Percentiles rank a stretch among this genome's conserved stretches.
Evolutionary conservation across 352 stramenopile species (phyloP).

Genomic region (Halophytophthora batemanensis): DNA sequence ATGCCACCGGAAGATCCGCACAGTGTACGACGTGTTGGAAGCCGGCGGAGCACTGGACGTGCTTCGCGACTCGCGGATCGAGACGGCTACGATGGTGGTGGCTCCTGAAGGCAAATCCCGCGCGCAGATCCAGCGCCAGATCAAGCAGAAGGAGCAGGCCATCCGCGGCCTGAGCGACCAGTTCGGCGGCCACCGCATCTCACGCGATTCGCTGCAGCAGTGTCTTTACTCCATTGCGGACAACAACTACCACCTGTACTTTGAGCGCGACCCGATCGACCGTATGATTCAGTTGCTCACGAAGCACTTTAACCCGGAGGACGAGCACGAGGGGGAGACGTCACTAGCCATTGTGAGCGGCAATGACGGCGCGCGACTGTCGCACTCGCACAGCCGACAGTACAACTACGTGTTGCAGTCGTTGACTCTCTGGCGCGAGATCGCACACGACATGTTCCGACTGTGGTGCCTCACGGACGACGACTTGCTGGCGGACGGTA

Average conservation of each 20-base stretch:
- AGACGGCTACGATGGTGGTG: constrained; percentile 94
- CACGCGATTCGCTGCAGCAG: constrained; percentile 88
- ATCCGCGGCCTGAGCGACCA: constrained; percentile 85
- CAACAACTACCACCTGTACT: constrained; percentile 98
- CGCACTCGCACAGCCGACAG: constrained; percentile 93
- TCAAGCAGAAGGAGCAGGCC: constrained; percentile 91
- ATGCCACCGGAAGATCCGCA: constrained; percentile 79
- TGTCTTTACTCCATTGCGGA: constrained; percentile 96
- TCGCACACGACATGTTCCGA: constrained; percentile 96
- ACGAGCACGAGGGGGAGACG: constrained; percentile 59
- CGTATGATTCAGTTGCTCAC: constrained; percentile 91
- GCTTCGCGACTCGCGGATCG: constrained; percentile 86
- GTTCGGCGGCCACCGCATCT: constrained; percentile 49
- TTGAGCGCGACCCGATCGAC: constrained; percentile 96
- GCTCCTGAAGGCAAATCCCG: constrained; percentile 88
- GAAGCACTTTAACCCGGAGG: constrained; percentile 82
- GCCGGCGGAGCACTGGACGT: constrained; percentile 65
- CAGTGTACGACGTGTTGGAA: constrained; percentile 89
- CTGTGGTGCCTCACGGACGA: constrained; percentile 95
- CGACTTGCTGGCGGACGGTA: constrained; percentile 74
- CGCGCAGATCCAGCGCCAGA: constrained; percentile 88
- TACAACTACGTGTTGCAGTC: constrained; percentile 97
- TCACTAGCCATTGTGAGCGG: constrained; percentile 93
- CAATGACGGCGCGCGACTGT: constrained; percentile 91
- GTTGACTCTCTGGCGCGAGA: constrained; percentile 95